Percentiles rank a stretch among this genome's conserved stretches.
Conservation (phyloP, 2,329 filamentous ascomycete species). For the Cytospora leucostoma region DNA sequence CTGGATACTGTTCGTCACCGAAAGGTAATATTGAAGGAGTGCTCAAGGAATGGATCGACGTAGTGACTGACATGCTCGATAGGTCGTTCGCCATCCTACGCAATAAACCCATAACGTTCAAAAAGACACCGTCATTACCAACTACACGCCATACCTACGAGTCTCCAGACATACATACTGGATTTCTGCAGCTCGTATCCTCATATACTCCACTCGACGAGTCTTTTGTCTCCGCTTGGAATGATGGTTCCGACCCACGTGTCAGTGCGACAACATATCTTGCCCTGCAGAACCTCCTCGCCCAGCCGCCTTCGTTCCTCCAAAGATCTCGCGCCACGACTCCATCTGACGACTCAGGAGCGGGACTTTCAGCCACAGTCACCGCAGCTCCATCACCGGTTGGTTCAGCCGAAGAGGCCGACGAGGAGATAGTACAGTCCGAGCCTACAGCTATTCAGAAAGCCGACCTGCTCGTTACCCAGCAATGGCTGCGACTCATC, state of each 20-base stretch:
- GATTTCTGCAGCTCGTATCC: constrained; percentile 61
- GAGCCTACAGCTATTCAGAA: constrained; percentile 64
- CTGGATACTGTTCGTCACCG: constrained; percentile 64
- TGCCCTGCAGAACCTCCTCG: constrained; percentile 39
- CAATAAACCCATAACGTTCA: constrained; percentile 63
- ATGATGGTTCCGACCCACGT: constrained; percentile 51
- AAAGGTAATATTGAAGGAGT: constrained; percentile 46
- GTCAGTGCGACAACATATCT: constrained; percentile 40
- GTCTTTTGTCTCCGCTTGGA: constrained; percentile 65
- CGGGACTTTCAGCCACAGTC: constrained; percentile 11
- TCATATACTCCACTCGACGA: constrained; percentile 65
- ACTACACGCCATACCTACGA: constrained; percentile 56
- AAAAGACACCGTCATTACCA: constrained; percentile 59
- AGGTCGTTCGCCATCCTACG: constrained; percentile 62
- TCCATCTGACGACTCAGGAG: constrained; percentile 36
- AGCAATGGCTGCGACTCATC: constrained; percentile 70
- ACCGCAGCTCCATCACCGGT: constrained; percentile 21
- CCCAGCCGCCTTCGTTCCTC: constrained; percentile 38
- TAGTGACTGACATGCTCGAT: not conserved
- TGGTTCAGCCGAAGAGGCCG: constrained; percentile 37
- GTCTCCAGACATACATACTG: constrained; percentile 52
- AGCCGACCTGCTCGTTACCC: constrained; percentile 67
- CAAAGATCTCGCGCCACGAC: constrained; percentile 29
- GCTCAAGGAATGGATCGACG: constrained; percentile 34
- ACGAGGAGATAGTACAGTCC: constrained; percentile 50